Percentiles rank a stretch among this genome's conserved stretches.
phyloP scores from a whole-genome alignment of 306 rosid species.

The Aeschynomene evenia region DNA sequence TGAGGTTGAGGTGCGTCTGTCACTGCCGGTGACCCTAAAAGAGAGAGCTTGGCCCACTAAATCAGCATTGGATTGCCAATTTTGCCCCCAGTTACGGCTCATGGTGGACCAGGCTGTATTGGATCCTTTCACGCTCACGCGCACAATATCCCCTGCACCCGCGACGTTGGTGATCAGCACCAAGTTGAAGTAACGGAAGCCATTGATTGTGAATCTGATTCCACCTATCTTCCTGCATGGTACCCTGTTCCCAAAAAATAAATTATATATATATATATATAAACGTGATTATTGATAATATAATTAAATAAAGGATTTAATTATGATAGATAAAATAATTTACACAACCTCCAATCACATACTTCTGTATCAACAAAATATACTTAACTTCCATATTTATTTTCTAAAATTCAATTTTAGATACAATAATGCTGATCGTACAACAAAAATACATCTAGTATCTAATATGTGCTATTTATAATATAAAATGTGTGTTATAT shows the following conservation, averaged over 20 bases:
- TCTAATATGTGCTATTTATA: too few species aligned
- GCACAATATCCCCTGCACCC: slow-evolving; percentile 81
- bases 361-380: too few species aligned
- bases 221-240: slow-evolving; percentile 70
- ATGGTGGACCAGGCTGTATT: slow-evolving; percentile 59
- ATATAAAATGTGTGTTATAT: too few species aligned
- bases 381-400: too few species aligned
- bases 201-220: slow-evolving; percentile 70
- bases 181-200: slow-evolving; percentile 80
- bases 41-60: slow-evolving; percentile 73
- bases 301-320: too few species aligned
- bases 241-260: slow-evolving; percentile 38
- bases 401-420: too few species aligned
- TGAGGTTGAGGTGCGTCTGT: slow-evolving; percentile 66
- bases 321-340: too few species aligned
- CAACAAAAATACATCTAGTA: too few species aligned
- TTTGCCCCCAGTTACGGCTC: slow-evolving; percentile 91
- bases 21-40: slow-evolving; percentile 72
- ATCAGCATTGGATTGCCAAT: slow-evolving; percentile 81
- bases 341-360: too few species aligned
- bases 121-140: slow-evolving; percentile 60
- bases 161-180: slow-evolving; percentile 77
- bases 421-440: too few species aligned
- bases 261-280: background rate
- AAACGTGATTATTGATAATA: background rate